These are phyloP conservation scores for Xylaria flabelliformis DNA, from an alignment of 495 filamentous ascomycete genomes.

Conservation along the genomic window DNA sequence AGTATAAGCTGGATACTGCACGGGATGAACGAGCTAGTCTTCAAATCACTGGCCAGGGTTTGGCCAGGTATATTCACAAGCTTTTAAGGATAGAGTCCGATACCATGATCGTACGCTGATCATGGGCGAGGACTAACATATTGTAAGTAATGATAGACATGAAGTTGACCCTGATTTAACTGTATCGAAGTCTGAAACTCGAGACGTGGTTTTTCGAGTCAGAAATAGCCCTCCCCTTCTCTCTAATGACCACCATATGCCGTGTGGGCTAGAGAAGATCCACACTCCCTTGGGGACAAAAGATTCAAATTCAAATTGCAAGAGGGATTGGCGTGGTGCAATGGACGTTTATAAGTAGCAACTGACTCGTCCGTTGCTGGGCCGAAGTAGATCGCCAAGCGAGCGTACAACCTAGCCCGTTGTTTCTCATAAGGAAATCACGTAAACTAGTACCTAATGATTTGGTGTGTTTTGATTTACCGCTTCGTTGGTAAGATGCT, in stretches of 20 bases:
- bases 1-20: not conserved
- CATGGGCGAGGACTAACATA: not conserved
- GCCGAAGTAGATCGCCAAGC: not conserved
- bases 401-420: not conserved
- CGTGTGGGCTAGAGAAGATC: not conserved
- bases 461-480: slow-evolving; percentile 9
- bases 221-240: not conserved
- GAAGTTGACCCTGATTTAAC: not conserved
- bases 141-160: not conserved
- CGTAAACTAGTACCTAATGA: not conserved
- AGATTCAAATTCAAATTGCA: not conserved
- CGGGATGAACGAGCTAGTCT: not conserved
- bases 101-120: not conserved
- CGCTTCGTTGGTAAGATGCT: slow-evolving; percentile 5
- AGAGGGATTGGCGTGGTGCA: not conserved
- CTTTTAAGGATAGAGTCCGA: not conserved
- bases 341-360: not conserved
- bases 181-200: not conserved
- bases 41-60: not conserved
- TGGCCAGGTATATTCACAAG: not conserved
- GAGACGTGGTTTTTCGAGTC: not conserved
- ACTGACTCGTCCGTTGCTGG: slow-evolving; percentile 4
- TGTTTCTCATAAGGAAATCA: not conserved
- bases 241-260: not conserved
- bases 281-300: not conserved